Base-by-base conservation (phyloP, 2,329 filamentous ascomycete species). In the Paecilomyces sp. region DNA sequence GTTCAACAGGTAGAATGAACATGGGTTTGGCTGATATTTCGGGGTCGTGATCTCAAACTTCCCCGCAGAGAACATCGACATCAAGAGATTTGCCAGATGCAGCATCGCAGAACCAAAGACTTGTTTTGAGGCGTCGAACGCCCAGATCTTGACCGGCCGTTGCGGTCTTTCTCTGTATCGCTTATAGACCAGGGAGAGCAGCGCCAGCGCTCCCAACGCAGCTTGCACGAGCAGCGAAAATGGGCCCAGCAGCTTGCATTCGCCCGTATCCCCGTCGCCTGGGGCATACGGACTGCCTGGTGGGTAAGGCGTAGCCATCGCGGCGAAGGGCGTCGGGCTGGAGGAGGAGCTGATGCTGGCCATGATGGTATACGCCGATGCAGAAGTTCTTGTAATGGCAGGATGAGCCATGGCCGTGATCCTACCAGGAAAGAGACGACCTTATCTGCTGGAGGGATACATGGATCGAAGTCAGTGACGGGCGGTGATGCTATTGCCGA, bases 91-190 rank as follows among this genome's bases (percentile, higher is more conserved):
- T 66, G 92, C 90, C 53, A 93, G 82, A 77, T 99, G 94, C 34
- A 97, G 86, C 73, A 99, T 82, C 54, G 92, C 88, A 31, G 92
- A 95, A 24, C 94, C 94, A 69, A 97, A 90, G 58, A 99, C 91
- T 80, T 99, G 94, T 80, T 99, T 99, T 33, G 91, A 96, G 25
- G 88, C 94, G 72, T 99, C 94, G 74, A 97, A 99, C 74, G 90
- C 92, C 93, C 94, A 99, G 65, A 99, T 92, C 82, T 95, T 96
- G 70, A 97, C 71, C 0, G 93, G 93, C 58, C 94, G 85, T 73
- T 97, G 93, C 1, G 94, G 93, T 60, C 90, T 84, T 77, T 99
- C 94, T 65, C 90, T 85, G 86, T 89, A 96, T 66, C 94, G 85
- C 80, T 99, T 99, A 80, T 86, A 96, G 7, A 97, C 93, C 55